phyloP scores from a whole-genome alignment of 345 rosid genomes.

The Iberis pinnata region DNA sequence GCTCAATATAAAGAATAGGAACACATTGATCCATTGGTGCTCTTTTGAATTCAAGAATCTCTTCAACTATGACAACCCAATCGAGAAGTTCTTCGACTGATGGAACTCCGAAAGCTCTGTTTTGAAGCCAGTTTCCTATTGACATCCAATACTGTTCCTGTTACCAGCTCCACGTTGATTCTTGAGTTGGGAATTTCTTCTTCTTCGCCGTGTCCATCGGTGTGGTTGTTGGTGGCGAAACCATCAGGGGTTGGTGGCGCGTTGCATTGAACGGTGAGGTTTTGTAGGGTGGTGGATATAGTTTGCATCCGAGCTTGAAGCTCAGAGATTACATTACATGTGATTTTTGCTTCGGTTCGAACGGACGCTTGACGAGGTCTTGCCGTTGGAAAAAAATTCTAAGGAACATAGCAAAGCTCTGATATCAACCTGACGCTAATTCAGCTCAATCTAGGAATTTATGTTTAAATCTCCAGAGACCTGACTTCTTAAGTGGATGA shows the following conservation, averaged over 20 bases:
- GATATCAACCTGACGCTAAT: constrained; percentile 1
- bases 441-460: no score
- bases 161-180: no score
- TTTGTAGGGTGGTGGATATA: background rate
- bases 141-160: no score
- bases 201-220: no score
- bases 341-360: background rate
- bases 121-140: no score
- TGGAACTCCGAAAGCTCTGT: background rate
- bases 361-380: no score
- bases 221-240: background rate
- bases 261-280: background rate
- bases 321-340: constrained; percentile 1
- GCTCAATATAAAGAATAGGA: background rate
- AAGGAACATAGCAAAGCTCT: background rate
- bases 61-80: background rate
- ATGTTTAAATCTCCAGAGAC: no score
- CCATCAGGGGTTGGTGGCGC: background rate
- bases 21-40: background rate
- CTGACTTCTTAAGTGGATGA: no score
- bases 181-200: no score
- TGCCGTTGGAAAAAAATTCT: no score
- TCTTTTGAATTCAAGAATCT: background rate
- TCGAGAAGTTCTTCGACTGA: background rate
- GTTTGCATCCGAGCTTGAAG: constrained; percentile 5